These are phyloP conservation scores for Diplodia seriata DNA, from an alignment of 2,329 filamentous ascomycete genomes.

Conservation along the genomic window DNA sequence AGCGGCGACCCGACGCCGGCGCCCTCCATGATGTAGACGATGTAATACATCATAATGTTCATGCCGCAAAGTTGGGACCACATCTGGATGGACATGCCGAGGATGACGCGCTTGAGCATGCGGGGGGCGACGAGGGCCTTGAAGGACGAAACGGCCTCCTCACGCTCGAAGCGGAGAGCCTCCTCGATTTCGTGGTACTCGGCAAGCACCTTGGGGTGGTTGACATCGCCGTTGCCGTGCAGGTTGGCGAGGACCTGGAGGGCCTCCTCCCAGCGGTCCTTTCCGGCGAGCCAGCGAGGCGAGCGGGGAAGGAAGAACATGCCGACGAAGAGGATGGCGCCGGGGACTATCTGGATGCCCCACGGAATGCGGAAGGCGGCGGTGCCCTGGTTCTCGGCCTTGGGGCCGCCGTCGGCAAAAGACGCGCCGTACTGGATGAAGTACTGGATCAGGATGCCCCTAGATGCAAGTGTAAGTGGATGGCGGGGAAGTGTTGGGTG, in stretches of 20 bases:
- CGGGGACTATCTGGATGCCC: conserved; percentile 60
- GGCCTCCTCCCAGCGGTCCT: conserved; percentile 68
- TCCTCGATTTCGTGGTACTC: conserved; percentile 64
- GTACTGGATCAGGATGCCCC: conserved; percentile 69
- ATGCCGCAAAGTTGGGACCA: conserved; percentile 65
- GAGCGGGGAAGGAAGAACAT: conserved; percentile 66
- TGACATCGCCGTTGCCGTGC: conserved; percentile 60
- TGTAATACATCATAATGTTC: conserved; percentile 60
- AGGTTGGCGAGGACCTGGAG: conserved; percentile 49
- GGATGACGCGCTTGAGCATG: conserved; percentile 58
- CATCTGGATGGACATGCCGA: conserved; percentile 61
- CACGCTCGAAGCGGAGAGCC: conserved; percentile 48
- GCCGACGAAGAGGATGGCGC: conserved; percentile 49
- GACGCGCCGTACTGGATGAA: conserved; percentile 66
- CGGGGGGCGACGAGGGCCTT: conserved; percentile 53
- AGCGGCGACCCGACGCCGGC: conserved; percentile 57
- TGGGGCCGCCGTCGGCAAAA: conserved; percentile 51
- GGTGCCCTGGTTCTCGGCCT: conserved; percentile 51
- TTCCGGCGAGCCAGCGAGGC: conserved; percentile 69
- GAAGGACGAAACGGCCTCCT: conserved; percentile 54
- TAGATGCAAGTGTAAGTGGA: background rate
- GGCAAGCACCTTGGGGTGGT: conserved; percentile 62
- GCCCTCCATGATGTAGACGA: conserved; percentile 44
- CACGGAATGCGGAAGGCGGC: conserved; percentile 67
- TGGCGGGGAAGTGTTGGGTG: rapidly evolving